Conservation (phyloP, 306 rosid species). For the Dryas alaskensis region DNA sequence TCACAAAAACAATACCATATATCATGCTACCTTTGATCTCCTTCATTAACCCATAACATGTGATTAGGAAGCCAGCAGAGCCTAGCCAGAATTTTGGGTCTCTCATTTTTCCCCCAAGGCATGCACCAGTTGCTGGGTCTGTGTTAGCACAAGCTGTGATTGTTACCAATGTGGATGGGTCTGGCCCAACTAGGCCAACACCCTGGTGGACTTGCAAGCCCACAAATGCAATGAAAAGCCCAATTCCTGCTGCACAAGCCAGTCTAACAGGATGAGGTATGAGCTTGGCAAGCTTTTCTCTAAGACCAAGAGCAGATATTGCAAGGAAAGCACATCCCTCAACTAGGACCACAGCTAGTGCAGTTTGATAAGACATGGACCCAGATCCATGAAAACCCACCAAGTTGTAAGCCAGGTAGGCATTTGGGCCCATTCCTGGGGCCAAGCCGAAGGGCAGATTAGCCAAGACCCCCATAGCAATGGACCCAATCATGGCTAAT, state of each 20-base stretch:
- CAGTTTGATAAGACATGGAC: constrained; percentile 59
- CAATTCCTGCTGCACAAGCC: constrained; percentile 80
- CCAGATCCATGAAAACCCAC: constrained; percentile 89
- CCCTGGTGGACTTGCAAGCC: constrained; percentile 78
- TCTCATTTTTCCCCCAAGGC: constrained; percentile 63
- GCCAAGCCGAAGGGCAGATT: constrained; percentile 85
- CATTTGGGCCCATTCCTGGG: constrained; percentile 96
- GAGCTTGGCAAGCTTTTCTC: constrained; percentile 72
- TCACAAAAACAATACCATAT: constrained; percentile 77
- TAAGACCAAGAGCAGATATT: constrained; percentile 66
- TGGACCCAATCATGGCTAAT: constrained; percentile 63
- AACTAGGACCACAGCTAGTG: constrained; percentile 55
- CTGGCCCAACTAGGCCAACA: constrained; percentile 80
- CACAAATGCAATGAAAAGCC: constrained; percentile 90
- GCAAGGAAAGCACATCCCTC: constrained; percentile 68
- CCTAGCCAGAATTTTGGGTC: constrained; percentile 84
- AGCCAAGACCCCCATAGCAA: constrained; percentile 79
- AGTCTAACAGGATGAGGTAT: constrained; percentile 67
- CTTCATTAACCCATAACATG: constrained; percentile 66
- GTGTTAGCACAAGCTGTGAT: constrained; percentile 56
- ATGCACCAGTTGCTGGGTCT: constrained; percentile 65
- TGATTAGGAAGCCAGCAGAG: constrained; percentile 55
- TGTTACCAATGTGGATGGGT: constrained; percentile 60
- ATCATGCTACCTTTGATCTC: constrained; percentile 82
- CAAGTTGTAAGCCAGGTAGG: constrained; percentile 66